Base-by-base conservation (phyloP, 1,139 yeast species). In the Magnusiomyces fungicola region DNA sequence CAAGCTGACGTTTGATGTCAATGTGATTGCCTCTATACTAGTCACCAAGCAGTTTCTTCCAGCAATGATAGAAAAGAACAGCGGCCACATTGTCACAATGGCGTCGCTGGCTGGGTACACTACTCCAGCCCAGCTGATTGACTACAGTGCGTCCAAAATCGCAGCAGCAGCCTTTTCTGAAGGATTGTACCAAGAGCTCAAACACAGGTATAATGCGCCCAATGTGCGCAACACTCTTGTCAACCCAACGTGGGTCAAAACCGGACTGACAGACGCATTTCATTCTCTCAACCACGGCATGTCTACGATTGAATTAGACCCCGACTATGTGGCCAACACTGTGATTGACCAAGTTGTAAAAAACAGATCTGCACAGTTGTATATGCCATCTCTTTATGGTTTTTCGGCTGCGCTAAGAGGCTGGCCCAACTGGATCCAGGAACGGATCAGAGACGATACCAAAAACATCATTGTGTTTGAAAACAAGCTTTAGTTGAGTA, bases 121-220 rank as follows among this genome's bases (percentile, higher is more conserved):
- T 74, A 76, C 89, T 0, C 92, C 94, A 0, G 86, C 92, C 2
- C 67, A 81, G 38, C 67, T 83, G 53, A 48, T 67, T 38, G 83
- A 83, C 0, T 84, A 84, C 61, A 89, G 90, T 0, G 88, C 90
- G 0, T 76, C 88, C 9, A 84, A 85, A 62, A 79, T 87, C 0
- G 92, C 89, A 0, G 68, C 82, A 36, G 78, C 84, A 50, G 83
- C 86, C 0, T 68, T 83, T 45, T 92, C 84, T 61, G 87, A 81
- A 57, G 78, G 85, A 1, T 65, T 84, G 38, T 76, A 84, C 0
- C 78, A 78, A 56, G 86, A 81, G 58, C 61, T 82, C 45, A 82
- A 46, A 81, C 0, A 50, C 37, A 30, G 55, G 27, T 55, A 54
- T 41, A 47, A 46, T 7, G 57, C 57, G 3, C 55, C 52, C 7